These are phyloP conservation scores for Scheffersomyces stipitis DNA, from an alignment of 805 yeast genomes.

Conservation along the genomic window DNA sequence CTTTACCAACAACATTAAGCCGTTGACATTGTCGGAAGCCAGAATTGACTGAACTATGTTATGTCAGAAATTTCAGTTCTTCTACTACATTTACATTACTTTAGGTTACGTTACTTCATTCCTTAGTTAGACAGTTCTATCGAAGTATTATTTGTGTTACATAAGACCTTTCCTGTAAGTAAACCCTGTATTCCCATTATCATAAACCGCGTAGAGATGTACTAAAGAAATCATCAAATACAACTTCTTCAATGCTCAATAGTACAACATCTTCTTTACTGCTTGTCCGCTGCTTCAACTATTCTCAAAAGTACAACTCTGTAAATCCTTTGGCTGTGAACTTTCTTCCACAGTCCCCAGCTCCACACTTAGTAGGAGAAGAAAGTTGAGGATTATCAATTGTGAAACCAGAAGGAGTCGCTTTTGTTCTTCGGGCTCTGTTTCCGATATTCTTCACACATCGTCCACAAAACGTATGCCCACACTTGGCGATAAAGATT, in stretches of 20 bases:
- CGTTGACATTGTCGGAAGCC: conserved; percentile 49
- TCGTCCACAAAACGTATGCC: conserved; percentile 84
- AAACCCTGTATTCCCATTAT: too few species aligned
- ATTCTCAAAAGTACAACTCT: conserved; percentile 47
- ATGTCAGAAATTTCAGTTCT: not conserved
- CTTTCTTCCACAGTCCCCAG: conserved; percentile 43
- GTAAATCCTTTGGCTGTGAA: conserved; percentile 49
- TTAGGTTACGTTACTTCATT: too few species aligned
- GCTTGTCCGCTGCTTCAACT: too few species aligned
- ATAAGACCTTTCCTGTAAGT: too few species aligned
- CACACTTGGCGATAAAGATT: conserved; percentile 68
- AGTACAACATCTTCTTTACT: too few species aligned
- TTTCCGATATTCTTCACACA: conserved; percentile 70
- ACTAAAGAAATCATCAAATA: too few species aligned
- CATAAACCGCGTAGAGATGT: too few species aligned
- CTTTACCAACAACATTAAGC: conserved; percentile 56
- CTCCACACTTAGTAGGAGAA: conserved; percentile 63
- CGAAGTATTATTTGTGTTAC: too few species aligned
- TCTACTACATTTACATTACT: not conserved
- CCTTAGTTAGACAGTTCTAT: too few species aligned
- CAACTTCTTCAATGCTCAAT: too few species aligned
- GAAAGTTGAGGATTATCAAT: conserved; percentile 38
- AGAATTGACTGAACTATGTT: conserved; percentile 34
- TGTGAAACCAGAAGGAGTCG: conserved; percentile 15
- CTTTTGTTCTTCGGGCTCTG: conserved; percentile 27